phyloP scores from a whole-genome alignment of 352 stramenopile genomes.

The Phytophthora hibernalis region DNA sequence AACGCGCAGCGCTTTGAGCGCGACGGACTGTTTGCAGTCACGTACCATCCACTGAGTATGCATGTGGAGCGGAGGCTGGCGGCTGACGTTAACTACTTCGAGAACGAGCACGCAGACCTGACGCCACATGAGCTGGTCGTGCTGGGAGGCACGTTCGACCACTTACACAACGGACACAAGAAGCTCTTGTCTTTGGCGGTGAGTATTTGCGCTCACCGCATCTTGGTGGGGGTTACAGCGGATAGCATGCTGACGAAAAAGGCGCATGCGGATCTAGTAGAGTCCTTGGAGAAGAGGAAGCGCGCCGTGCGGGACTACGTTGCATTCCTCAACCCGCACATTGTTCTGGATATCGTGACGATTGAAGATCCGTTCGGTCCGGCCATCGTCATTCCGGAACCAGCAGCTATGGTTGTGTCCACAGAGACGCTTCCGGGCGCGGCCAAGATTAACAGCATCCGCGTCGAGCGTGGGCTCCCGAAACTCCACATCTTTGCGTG shows the following conservation, averaged over 20 bases:
- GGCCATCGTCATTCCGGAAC: constrained; percentile 72
- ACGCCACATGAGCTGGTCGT: constrained; percentile 67
- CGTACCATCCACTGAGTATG: constrained; percentile 70
- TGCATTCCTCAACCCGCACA: constrained; percentile 63
- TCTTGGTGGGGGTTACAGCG: constrained; percentile 85
- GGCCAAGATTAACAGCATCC: constrained; percentile 88
- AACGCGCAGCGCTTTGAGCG: constrained; percentile 70
- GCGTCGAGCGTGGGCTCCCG: constrained; percentile 57
- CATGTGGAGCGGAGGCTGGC: constrained; percentile 55
- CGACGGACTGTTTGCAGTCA: constrained; percentile 63
- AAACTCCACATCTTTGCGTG: constrained; percentile 81
- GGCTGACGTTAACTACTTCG: constrained; percentile 74
- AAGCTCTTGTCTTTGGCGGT: constrained; percentile 86
- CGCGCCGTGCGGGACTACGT: constrained; percentile 68
- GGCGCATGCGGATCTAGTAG: constrained; percentile 72
- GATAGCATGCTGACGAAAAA: constrained; percentile 86
- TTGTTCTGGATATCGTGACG: constrained; percentile 73
- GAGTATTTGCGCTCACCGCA: constrained; percentile 50
- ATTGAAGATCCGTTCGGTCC: constrained; percentile 90
- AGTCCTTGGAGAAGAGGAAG: constrained; percentile 66
- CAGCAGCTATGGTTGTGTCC: constrained; percentile 84
- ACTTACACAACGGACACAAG: constrained; percentile 93
- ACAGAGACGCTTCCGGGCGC: constrained; percentile 82
- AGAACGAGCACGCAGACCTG: constrained; percentile 67
- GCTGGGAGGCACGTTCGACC: constrained; percentile 91